Evolutionary conservation across 768 basidiomycete species (phyloP).

Genomic region (Mycena olivaceomarginata): DNA sequence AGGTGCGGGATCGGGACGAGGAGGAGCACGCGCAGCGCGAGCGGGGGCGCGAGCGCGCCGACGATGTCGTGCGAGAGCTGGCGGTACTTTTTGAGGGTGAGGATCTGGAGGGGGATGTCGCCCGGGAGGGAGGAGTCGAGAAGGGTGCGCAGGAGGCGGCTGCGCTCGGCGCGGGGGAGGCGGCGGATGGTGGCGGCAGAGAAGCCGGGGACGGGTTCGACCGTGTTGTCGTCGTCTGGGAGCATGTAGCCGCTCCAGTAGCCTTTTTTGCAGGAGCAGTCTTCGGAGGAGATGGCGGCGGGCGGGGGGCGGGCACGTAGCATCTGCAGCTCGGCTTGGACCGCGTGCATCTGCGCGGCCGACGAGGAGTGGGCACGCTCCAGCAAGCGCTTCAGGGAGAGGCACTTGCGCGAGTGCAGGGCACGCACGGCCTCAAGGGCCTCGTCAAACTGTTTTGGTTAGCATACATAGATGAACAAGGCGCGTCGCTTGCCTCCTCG

Average conservation of each 20-base stretch:
- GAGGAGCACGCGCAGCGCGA: constrained; percentile 80
- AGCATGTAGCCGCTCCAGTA: constrained; percentile 86
- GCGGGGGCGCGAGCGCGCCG: constrained; percentile 79
- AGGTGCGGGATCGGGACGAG: constrained; percentile 55
- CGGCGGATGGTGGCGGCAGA: constrained; percentile 50
- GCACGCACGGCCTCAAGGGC: constrained; percentile 62
- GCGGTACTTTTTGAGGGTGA: constrained; percentile 89
- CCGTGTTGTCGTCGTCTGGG: constrained; percentile 64
- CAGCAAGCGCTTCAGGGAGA: constrained; percentile 86
- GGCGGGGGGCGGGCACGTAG: constrained; percentile 66
- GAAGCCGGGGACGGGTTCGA: constrained; percentile 57
- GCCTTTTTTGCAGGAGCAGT: constrained; percentile 62
- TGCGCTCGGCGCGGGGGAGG: constrained; percentile 39
- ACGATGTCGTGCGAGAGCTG: constrained; percentile 90
- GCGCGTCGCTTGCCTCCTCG: constrained; percentile 74
- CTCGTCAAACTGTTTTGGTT: constrained; percentile 34
- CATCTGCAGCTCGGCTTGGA: constrained; percentile 87
- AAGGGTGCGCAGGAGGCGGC: constrained; percentile 41
- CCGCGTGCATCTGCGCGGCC: constrained; percentile 89
- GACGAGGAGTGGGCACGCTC: constrained; percentile 88
- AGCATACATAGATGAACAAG: constrained; percentile 20
- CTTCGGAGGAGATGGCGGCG: constrained; percentile 29
- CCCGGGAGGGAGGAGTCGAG: constrained; percentile 67
- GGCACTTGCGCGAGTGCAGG: constrained; percentile 74
- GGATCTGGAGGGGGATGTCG: constrained; percentile 89